phyloP scores from a whole-genome alignment of 139 green algal species.

The Limnomonas spitsbergensis region DNA sequence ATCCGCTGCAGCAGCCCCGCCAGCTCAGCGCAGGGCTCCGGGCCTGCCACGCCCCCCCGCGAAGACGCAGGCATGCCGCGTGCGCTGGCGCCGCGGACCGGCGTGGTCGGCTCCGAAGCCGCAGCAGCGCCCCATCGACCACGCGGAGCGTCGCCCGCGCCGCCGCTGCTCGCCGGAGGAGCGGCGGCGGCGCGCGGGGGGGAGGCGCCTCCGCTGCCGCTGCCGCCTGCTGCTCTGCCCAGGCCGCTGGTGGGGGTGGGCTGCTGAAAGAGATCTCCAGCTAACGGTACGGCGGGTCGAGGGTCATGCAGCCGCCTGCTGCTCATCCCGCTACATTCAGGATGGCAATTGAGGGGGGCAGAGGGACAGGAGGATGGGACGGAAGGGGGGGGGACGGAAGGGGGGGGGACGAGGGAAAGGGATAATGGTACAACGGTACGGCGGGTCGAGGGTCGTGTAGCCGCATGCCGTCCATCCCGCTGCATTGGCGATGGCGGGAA shows the following conservation, averaged over 20 bases:
- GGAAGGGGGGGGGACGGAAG: too few relatives aligned
- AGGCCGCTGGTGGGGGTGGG: too few relatives aligned
- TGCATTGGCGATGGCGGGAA: too few relatives aligned
- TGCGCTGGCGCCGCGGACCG: too few relatives aligned
- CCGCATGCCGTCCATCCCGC: not conserved
- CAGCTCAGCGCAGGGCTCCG: not conserved
- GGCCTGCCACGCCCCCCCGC: too few relatives aligned
- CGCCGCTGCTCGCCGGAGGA: not conserved
- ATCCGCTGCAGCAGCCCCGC: not conserved
- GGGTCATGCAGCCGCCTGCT: not conserved
- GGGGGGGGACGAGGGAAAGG: conserved; percentile 14
- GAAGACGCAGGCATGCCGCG: too few relatives aligned
- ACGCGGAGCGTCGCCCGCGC: not conserved
- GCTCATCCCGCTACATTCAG: not conserved
- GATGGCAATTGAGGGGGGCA: too few relatives aligned
- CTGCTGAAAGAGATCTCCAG: conserved; percentile 28
- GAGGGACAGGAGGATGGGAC: too few relatives aligned
- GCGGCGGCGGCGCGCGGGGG: too few relatives aligned
- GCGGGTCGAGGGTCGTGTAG: conserved; percentile 6
- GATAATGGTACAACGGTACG: conserved; percentile 12
- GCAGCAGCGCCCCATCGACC: not conserved
- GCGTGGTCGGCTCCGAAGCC: not conserved
- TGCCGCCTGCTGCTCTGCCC: not conserved
- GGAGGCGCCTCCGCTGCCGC: not conserved
- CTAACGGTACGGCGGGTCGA: conserved; percentile 6